These are phyloP conservation scores for Pichia sp. DNA, from an alignment of 1,139 yeast genomes.

Conservation along the genomic window DNA sequence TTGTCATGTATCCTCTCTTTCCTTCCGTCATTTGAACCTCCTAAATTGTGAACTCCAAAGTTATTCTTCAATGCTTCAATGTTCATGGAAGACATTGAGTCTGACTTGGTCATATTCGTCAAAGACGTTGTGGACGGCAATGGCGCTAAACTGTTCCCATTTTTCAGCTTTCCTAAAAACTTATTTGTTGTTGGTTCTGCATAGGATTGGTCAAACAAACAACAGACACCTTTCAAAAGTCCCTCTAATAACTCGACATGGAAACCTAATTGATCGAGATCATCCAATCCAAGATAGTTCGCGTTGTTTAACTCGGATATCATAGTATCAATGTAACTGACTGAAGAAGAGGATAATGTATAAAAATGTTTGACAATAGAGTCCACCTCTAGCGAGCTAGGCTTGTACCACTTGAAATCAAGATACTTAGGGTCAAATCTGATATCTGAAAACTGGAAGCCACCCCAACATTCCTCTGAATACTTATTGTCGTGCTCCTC, in stretches of 20 bases:
- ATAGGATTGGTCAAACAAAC: conserved; percentile 66
- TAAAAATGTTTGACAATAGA: conserved; percentile 63
- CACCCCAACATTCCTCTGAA: conserved; percentile 69
- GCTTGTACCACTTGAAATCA: conserved; percentile 72
- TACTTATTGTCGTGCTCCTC: conserved; percentile 32
- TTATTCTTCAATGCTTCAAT: conserved; percentile 8
- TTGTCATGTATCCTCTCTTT: not conserved
- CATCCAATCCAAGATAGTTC: conserved; percentile 25
- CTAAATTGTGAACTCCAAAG: not conserved
- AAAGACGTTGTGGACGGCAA: conserved; percentile 24
- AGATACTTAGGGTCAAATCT: conserved; percentile 43
- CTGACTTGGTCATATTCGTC: conserved; percentile 12
- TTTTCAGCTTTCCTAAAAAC: conserved; percentile 11
- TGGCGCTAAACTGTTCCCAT: conserved; percentile 5
- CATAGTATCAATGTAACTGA: conserved; percentile 37
- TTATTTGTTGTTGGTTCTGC: conserved; percentile 15
- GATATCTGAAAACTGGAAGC: conserved; percentile 51
- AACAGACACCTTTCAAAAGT: conserved; percentile 73
- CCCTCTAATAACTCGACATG: conserved; percentile 28
- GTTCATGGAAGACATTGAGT: conserved; percentile 10
- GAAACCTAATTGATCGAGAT: conserved; percentile 26
- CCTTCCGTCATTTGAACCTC: not conserved
- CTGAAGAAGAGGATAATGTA: conserved; percentile 43
- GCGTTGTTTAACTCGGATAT: conserved; percentile 27
- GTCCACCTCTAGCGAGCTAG: conserved; percentile 51